Base-by-base conservation (phyloP, 2,329 filamentous ascomycete genomes). In the Trichoderma sp. region DNA sequence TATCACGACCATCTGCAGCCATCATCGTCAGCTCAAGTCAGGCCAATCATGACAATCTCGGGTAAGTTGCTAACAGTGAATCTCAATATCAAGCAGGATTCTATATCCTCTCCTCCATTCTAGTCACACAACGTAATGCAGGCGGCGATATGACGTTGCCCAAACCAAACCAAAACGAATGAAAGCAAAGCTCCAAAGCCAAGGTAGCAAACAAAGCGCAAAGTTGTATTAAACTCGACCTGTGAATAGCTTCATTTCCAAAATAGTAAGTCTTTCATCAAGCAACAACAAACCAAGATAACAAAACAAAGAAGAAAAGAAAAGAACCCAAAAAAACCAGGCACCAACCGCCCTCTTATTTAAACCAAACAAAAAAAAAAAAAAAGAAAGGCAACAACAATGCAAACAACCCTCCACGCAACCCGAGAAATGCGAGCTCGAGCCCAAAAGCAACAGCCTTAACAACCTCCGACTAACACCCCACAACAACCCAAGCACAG, bases 101-200 rank as follows among this genome's bases (percentile, higher is more conserved):
- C 34, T 64, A 29, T 64, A 64, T 45, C 15, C 48, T 64, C 35
- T 64, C 60, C 25, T 64, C 60, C 60, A 64, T 64, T 54, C 60
- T 64, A 42, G 25, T 32, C 50, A 42, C 60, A 22, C 32, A 42
- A 45, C 54, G 10, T 19, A 50, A 37, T 35, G n/a, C 13, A 63
- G 42, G 32, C 1, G 27, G 12, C 25, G 34, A 17, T n/a, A 29
- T 13, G 19, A 25, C 39, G 19, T 8, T 9, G 19, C 9, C 8
- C 27, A 13, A n/a, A n/a, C n/a, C n/a, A n/a, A n/a, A n/a, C n/a
- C n/a, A n/a, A n/a, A n/a, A n/a, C n/a, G n/a, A 42, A 19, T 29
- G 7, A n/a, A 42, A 42, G 25, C 5, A 32, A 13, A 32, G 9
- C 15, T 10, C 8, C 50, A 13, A 17, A 29, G 25, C 25, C 22